phyloP scores from a whole-genome alignment of 2,329 filamentous ascomycete species.

The Colletotrichum gigasporum region DNA sequence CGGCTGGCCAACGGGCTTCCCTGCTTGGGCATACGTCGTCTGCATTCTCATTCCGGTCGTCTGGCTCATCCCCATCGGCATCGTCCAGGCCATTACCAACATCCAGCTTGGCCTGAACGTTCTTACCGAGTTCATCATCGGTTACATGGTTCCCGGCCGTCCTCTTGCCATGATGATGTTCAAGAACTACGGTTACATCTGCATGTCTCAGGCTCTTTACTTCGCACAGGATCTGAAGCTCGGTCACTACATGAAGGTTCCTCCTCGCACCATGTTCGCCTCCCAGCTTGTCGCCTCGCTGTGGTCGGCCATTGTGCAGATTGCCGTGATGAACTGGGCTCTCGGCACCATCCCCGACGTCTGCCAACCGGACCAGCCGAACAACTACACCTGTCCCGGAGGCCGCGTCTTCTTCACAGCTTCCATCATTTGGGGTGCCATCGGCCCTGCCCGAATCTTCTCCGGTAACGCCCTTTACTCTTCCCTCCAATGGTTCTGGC shows the following conservation, averaged over 20 bases:
- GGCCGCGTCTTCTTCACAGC: conserved; percentile 72
- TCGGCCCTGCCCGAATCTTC: conserved; percentile 77
- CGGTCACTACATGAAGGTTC: conserved; percentile 75
- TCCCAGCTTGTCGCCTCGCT: conserved; percentile 68
- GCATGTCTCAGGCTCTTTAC: conserved; percentile 72
- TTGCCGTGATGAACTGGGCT: conserved; percentile 73
- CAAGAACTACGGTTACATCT: conserved; percentile 78
- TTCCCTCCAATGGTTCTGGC: conserved; percentile 75
- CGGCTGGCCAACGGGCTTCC: conserved; percentile 65
- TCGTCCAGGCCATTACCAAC: conserved; percentile 70
- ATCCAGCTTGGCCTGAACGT: conserved; percentile 75
- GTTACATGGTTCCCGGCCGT: conserved; percentile 76
- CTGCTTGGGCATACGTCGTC: conserved; percentile 66
- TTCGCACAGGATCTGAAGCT: conserved; percentile 74
- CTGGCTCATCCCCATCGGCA: conserved; percentile 69
- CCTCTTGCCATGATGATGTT: conserved; percentile 82
- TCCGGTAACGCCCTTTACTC: conserved; percentile 69
- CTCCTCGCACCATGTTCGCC: conserved; percentile 69
- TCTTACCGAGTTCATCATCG: conserved; percentile 77
- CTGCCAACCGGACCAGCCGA: conserved; percentile 62
- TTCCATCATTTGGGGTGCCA: conserved; percentile 78
- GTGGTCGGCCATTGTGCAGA: conserved; percentile 70
- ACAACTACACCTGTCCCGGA: conserved; percentile 66
- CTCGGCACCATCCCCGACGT: conserved; percentile 69
- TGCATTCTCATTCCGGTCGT: conserved; percentile 66